Base-by-base conservation (phyloP, 2,329 filamentous ascomycete genomes). In the Dactylonectria macrodidyma region DNA sequence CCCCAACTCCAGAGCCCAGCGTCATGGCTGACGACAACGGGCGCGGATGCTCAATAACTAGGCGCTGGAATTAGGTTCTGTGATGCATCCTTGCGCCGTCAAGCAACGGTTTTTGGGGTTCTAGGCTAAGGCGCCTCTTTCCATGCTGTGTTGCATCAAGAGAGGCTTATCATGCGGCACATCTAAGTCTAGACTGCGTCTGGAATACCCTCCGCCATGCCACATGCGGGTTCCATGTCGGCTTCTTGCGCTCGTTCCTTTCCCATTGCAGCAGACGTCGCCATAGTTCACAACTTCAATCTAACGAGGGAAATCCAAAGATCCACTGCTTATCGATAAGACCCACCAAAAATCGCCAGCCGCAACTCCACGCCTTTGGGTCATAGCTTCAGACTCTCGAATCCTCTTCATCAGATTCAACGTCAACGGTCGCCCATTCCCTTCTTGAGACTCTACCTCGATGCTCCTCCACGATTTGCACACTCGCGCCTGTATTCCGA, bases 301-400 rank as follows among this genome's bases (percentile, higher is more conserved):
- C n/a, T 14, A 52, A 52, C 10, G 50, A 52, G 50, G 50, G 50
- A 26, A 52, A 34, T n/a, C 50, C 26, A 52, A 19, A 19, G 16
- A 34, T 24, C 50, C 11, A 12, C 30, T 19, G 26, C 46, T 66
- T 66, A 66, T 66, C 63, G 58, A 66, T 66, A 62, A 62, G 63
- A 61, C 57, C 63, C 63, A 61, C 63, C 11, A 30, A 22, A 63
- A 48, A 10, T 44, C 50, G 19, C 61, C 16, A 26, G 50, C 50
- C 24, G 38, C 56, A 56, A 48, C 48, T 55, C 59, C 41, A 47
- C 22, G 24, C 26, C 44, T 54, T 64, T 24, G 47, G 55, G 62
- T 65, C 62, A 51, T 38, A 59, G 62, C 62, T 65, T 34, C 30
- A 33, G 44, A 30, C n/a, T 46, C 22, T 19, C 16, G 22, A 34